Evolutionary conservation across 78 protist species (phyloP).

Genomic region (Dictyostelium brefeldianum): DNA sequence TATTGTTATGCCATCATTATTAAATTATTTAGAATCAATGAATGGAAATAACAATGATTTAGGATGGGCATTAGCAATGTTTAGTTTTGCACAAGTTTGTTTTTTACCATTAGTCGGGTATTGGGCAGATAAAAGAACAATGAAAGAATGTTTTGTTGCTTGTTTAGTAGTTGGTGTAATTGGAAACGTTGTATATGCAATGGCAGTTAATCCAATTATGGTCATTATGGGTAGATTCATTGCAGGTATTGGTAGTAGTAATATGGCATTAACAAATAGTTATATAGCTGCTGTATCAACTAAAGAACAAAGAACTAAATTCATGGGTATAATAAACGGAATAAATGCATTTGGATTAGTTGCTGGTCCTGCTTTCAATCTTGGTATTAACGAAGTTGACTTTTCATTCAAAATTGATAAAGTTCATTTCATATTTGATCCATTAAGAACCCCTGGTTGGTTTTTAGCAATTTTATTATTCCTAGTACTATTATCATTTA

Average conservation of each 20-base stretch:
- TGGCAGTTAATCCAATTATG: constrained; percentile 54
- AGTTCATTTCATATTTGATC: constrained; percentile 24
- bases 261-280: constrained; percentile 70
- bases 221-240: constrained; percentile 44
- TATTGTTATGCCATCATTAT: constrained; percentile 74
- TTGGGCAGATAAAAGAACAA: constrained; percentile 65
- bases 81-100: constrained; percentile 43
- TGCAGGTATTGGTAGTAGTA: constrained; percentile 74
- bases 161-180: constrained; percentile 44
- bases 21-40: constrained; percentile 5
- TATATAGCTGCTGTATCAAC: constrained; percentile 50
- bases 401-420: constrained; percentile 4
- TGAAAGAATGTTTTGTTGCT: constrained; percentile 32
- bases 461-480: constrained; percentile 43
- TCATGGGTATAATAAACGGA: constrained; percentile 62
- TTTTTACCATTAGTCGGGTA: constrained; percentile 59
- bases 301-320: constrained; percentile 62
- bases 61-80: constrained; percentile 58
- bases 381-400: not conserved
- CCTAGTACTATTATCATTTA: constrained; percentile 39
- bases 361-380: constrained; percentile 70
- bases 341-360: constrained; percentile 73
- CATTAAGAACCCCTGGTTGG: constrained; percentile 60
- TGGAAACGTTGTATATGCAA: constrained; percentile 65
- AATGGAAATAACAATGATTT: constrained; percentile 5